Base-by-base conservation (phyloP, 768 basidiomycete genomes). In the Lentinula guzmanii region DNA sequence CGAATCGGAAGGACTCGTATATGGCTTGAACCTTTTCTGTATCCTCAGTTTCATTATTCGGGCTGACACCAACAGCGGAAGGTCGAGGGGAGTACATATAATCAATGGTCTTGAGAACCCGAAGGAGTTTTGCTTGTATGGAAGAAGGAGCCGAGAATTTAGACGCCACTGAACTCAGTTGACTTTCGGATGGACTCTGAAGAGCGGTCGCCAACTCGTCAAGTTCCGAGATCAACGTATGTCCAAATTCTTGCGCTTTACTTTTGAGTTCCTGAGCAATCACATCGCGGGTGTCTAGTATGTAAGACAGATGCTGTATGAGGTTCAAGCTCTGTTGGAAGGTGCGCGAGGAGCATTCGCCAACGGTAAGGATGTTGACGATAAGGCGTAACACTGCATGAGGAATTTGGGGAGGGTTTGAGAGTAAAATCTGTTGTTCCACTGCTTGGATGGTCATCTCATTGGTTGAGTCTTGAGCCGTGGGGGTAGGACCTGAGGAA, bases 51-150 rank as follows among this genome's bases (percentile, higher is more conserved):
- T 77, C 77, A 37, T 73, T 73, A 18, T 24, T 31, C 62, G 74
- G 66, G 21, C 72, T 69, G 28, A 76, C 73, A 46, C 74, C 66
- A 2, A 76, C 69, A 33, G 79, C 66, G 8, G 78, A 67, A 34
- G 76, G 70, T 62, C 77, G 79, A 6, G 89, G 86, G 1, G 89
- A 87, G 72, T 91, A 94, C 86, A 97, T 95, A 72, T 95, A 96
- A 71, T 98, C 97, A 69, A 99, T 90, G 9, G 96, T 97, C 77
- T 98, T 99, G 65, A 99, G 79, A 13, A 99, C 89, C 11, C 97
- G 83, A 6, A 99, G 80, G 4, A 99, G 83, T 74, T 97, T 97
- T n/a, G 97, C 95, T 77, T 99, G 97, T 46, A 87, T 85, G 0
- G 95, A 95, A 1, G 95, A 95, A 1, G 95, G 88, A 1, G 94